Evolutionary conservation across 192 early-diverging fungal species (phyloP), one percentile per base, ranked within the genome.

Genomic region (Backusella macrospora): DNA sequence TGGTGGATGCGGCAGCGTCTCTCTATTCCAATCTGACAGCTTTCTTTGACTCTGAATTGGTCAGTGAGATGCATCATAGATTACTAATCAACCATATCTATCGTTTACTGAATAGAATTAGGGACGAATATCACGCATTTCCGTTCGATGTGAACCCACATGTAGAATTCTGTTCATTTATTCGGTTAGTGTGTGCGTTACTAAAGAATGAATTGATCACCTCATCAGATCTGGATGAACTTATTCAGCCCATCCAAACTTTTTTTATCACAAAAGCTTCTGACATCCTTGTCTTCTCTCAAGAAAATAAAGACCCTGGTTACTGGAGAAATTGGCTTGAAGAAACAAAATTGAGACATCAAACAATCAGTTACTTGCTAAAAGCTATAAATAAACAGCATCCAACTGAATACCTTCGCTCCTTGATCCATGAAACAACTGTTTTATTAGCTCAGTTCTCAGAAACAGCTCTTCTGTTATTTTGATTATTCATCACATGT

Each of bases 181-280:
- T 64, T 16, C 18, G 37, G 15, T 38, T 72, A 3, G 14, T 63
- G 0, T 72, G 71, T 37, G 62, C 62, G 42, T 44, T 72, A 4
- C 8, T 72, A 16, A 14, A 64, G 23, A 72, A 39, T n/a, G 44
- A 72, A n/a, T 34, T 72, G 16, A 16, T 72, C 12, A 15, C 23
- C 13, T 15, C 43, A 34, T 0, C 48, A 16, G 71, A 72, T 72
- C 23, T 72, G 34, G 45, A 72, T 16, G 26, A 44, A 13, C 7
- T 72, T 8, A 0, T 46, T 45, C 23, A 64, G 3, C 23, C 23
- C 13, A 45, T 72, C 5, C 43, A 46, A 6, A 6, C 21, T 29
- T 46, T 65, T 9, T 72, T 72, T 37, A 37, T 72, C 6, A 72
- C 71, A 34, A 42, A 40, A 10, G 59, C 62, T 21, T 45, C 71